phyloP scores from a whole-genome alignment of 2,329 filamentous ascomycete species.

The Arthrinium phaeospermum region DNA sequence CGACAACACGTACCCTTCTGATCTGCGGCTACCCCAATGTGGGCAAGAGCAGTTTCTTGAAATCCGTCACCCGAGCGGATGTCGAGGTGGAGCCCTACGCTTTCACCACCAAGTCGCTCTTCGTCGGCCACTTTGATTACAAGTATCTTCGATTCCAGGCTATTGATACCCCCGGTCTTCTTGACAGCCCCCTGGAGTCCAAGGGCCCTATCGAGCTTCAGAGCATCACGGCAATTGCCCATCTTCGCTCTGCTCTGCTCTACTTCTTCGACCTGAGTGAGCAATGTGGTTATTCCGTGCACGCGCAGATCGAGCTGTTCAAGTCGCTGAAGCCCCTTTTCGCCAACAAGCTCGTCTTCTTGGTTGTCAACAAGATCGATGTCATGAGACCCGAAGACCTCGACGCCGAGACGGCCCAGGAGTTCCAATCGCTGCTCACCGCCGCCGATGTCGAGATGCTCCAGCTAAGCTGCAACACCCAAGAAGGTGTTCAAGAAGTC shows the following conservation, averaged over 20 bases:
- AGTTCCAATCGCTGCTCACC: conserved; percentile 81
- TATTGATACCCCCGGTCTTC: conserved; percentile 97
- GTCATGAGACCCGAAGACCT: conserved; percentile 87
- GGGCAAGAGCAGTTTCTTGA: conserved; percentile 95
- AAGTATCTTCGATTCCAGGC: conserved; percentile 83
- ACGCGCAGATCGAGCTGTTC: conserved; percentile 93
- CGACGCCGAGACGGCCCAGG: conserved; percentile 75
- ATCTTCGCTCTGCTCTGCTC: conserved; percentile 90
- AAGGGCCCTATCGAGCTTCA: conserved; percentile 99
- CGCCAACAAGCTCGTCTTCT: conserved; percentile 94
- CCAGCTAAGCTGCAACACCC: conserved; percentile 92
- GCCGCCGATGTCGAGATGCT: conserved; percentile 90
- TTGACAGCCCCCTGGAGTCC: conserved; percentile 96
- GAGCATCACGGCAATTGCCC: conserved; percentile 95
- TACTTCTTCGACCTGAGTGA: conserved; percentile 94
- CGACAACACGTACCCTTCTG: conserved; percentile 92
- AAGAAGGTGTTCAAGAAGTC: conserved; percentile 91
- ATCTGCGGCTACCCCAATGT: conserved; percentile 99
- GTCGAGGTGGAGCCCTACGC: conserved; percentile 98
- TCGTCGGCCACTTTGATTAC: conserved; percentile 97
- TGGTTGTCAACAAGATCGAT: conserved; percentile 99
- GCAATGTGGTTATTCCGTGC: conserved; percentile 78
- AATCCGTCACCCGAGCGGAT: conserved; percentile 90
- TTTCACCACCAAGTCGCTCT: conserved; percentile 97
- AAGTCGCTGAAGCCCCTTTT: conserved; percentile 96